Evolutionary conservation across 495 filamentous ascomycete species (phyloP), one percentile per base, ranked within the genome.

Genomic region (Trichoderma orchidacearum): DNA sequence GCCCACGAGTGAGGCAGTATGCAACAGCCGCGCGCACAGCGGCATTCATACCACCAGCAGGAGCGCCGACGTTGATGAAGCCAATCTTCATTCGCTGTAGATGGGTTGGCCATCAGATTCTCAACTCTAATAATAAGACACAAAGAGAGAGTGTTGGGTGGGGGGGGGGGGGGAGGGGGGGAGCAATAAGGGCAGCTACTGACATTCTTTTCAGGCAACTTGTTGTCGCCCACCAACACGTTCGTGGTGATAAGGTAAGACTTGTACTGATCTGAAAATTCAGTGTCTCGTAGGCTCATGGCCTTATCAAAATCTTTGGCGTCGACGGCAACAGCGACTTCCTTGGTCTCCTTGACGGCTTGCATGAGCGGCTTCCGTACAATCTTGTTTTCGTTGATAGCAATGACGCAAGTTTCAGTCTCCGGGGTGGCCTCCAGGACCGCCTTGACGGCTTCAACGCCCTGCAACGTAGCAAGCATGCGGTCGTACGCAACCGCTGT

Each of bases 11-110:
- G 30, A 94, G 70, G 66, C 92, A 97, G 74, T 96, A 99, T n/a
- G 89, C 88, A 11, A 96, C 90, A 11, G 89, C 93, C 17, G 90
- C 93, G 54, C 94, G 84, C 17, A 95, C 95, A 21, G 94, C 92
- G 41, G 91, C 89, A 71, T 99, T 99, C 85, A 99, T 96, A 66
- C 94, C 94, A 64, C 93, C 94, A n/a, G 94, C 94, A 5, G 94
- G 94, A 28, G 94, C 94, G 61, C 94, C 94, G 56, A 98, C 90
- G 63, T 99, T 95, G 66, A 99, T 86, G 60, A 97, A 92, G 6
- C 86, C 93, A 62, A 99, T 89, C 34, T 82, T 83, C 89, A 96
- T 90, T 62, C 84, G 84, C 87, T 94, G 55, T 9, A 17, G 53
- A 29, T n/a, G n/a, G n/a, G n/a, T n/a, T n/a, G 29, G 8, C 13